Conservation (phyloP, 2,329 filamentous ascomycete genomes). For the Intubia oerlemansii region DNA sequence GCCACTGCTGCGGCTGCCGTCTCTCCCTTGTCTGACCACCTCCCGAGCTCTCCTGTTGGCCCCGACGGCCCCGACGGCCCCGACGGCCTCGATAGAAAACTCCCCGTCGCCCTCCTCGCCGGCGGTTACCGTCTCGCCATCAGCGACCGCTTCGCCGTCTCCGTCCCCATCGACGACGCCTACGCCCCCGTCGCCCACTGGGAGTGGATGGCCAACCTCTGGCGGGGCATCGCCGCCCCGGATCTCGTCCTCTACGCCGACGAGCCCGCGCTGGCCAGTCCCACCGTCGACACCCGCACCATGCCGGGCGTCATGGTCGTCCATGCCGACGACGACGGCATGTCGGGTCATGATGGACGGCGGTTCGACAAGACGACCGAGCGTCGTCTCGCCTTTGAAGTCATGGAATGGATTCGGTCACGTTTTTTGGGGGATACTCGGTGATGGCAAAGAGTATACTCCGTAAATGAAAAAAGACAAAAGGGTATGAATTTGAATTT, state of each 20-base stretch:
- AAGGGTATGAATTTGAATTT: no score
- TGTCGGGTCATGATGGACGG: background rate
- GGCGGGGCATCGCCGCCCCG: constrained; percentile 66
- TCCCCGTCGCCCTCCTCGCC: constrained; percentile 49
- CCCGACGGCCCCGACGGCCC: constrained; percentile 23
- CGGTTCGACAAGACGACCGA: constrained; percentile 44
- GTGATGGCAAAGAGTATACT: no score
- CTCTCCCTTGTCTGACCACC: no score
- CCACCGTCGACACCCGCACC: constrained; percentile 20
- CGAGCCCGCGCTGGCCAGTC: background rate
- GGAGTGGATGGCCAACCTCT: constrained; percentile 92
- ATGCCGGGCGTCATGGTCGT: constrained; percentile 27
- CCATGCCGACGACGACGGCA: constrained; percentile 9
- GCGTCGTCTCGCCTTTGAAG: constrained; percentile 64
- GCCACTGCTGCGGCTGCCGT: no score
- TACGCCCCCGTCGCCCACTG: constrained; percentile 81
- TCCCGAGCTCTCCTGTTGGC: no score
- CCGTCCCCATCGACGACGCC: constrained; percentile 52
- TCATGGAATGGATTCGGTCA: constrained; percentile 55
- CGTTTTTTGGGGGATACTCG: no score
- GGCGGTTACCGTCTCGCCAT: constrained; percentile 62
- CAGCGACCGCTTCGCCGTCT: constrained; percentile 53
- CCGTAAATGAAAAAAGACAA: no score
- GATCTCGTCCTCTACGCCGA: constrained; percentile 49
- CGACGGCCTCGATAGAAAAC: constrained; percentile 41